Evolutionary conservation across 805 yeast species (phyloP).

Genomic region (Yarrowia porcina): DNA sequence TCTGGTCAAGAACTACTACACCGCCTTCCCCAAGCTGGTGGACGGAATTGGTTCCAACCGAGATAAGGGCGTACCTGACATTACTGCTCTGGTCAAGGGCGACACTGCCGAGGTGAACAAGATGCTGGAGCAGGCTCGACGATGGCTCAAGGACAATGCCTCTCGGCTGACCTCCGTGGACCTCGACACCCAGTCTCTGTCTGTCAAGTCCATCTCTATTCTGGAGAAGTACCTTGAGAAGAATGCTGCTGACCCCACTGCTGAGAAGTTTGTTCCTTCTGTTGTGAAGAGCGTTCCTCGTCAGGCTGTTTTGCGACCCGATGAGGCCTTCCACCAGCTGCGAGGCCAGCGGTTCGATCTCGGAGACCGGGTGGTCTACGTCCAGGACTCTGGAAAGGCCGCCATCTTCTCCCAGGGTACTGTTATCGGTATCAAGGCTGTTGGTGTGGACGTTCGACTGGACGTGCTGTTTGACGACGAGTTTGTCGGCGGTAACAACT

Average conservation of each 20-base stretch:
- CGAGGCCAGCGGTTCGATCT: constrained; percentile 72
- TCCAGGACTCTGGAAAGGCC: constrained; percentile 83
- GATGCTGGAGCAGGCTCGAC: constrained; percentile 42
- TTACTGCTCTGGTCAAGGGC: constrained; percentile 27
- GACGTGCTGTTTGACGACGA: constrained; percentile 83
- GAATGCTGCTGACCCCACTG: constrained; percentile 40
- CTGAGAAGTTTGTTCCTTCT: constrained; percentile 49
- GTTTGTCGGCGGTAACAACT: constrained; percentile 73
- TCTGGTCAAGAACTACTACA: constrained; percentile 58
- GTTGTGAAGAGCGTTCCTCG: constrained; percentile 80
- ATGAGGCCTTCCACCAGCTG: constrained; percentile 65
- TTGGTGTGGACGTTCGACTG: constrained; percentile 52
- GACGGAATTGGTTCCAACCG: constrained; percentile 36
- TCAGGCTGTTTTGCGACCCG: constrained; percentile 74
- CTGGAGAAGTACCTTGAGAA: constrained; percentile 61
- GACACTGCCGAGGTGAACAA: constrained; percentile 36
- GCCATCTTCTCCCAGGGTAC: constrained; percentile 88
- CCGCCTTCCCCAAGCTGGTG: constrained; percentile 62
- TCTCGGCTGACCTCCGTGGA: constrained; percentile 56
- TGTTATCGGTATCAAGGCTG: constrained; percentile 67
- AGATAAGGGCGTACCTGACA: constrained; percentile 31
- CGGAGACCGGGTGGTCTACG: constrained; percentile 87
- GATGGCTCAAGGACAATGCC: constrained; percentile 48
- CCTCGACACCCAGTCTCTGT: constrained; percentile 73
- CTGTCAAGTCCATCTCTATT: constrained; percentile 58